Percentiles rank a stretch among this genome's conserved stretches.
phyloP scores from a whole-genome alignment of 169 alveolate species.

The Eimeria necatrix region DNA sequence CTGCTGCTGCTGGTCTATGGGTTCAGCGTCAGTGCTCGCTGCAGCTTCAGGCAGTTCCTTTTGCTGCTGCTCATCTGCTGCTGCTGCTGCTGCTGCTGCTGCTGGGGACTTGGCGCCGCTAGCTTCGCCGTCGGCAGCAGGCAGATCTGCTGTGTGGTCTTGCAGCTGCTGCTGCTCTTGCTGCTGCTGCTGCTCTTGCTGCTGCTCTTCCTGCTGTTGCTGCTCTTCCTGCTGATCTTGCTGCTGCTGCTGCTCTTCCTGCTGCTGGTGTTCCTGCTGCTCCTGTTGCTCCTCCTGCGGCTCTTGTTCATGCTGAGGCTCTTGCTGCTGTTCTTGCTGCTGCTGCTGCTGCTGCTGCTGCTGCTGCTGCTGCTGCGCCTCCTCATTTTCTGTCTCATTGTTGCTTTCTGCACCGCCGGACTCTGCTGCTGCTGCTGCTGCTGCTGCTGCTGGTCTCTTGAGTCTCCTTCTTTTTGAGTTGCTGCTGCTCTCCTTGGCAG shows the following conservation, averaged over 20 bases:
- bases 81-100: too few species aligned
- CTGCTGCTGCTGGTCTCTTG: neutral
- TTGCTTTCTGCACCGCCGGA: neutral
- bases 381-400: neutral
- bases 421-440: too few species aligned
- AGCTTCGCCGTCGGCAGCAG: neutral
- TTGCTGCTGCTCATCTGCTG: too few species aligned
- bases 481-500: neutral
- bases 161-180: conserved; percentile 2
- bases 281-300: neutral
- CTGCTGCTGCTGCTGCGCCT: conserved; percentile 16
- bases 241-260: neutral
- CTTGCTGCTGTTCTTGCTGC: neutral
- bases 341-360: neutral
- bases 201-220: neutral
- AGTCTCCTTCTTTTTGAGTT: neutral
- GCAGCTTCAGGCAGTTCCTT: too few species aligned
- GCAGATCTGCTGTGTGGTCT: neutral
- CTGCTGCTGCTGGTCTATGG: too few species aligned
- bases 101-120: too few species aligned
- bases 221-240: neutral
- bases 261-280: conserved; percentile 12
- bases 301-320: neutral
- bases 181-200: conserved; percentile 28
- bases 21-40: too few species aligned